Percentiles rank a stretch among this genome's conserved stretches.
Conservation (phyloP, 2,329 filamentous ascomycete genomes). For the Mycosphaerella sp. region DNA sequence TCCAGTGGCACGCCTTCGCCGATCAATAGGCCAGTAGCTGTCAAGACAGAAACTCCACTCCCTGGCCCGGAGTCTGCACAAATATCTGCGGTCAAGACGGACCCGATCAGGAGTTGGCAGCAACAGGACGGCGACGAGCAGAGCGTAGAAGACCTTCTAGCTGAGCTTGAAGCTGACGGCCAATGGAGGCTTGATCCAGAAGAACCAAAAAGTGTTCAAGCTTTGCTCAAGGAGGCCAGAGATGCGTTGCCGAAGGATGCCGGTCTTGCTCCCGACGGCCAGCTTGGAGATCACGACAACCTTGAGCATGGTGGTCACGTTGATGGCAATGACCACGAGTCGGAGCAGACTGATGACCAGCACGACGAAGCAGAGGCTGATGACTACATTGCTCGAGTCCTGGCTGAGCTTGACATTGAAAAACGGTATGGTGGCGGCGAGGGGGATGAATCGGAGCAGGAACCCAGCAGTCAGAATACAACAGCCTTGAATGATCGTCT, state of each 20-base stretch:
- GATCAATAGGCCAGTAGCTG: not conserved
- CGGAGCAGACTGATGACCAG: conserved; percentile 24
- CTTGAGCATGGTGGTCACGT: conserved; percentile 2
- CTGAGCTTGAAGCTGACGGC: conserved; percentile 36
- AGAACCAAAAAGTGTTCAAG: conserved; percentile 39
- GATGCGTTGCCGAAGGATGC: conserved; percentile 34
- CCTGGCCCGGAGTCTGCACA: not conserved
- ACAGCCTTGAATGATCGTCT: conserved; percentile 4
- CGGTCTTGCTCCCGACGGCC: conserved; percentile 12
- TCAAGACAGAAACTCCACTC: not conserved
- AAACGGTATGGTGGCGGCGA: conserved; percentile 34
- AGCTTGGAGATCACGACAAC: not conserved
- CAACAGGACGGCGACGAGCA: conserved; percentile 41
- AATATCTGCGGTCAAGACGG: conserved; percentile 19
- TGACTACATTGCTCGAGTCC: conserved; percentile 42
- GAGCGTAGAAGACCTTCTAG: conserved; percentile 43
- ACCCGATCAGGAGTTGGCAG: conserved; percentile 28
- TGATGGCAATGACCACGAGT: conserved; percentile 2
- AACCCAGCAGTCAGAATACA: not conserved
- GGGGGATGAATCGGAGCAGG: conserved; percentile 4
- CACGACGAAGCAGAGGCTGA: conserved; percentile 39
- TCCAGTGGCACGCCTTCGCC: not conserved
- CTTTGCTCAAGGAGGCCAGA: conserved; percentile 39
- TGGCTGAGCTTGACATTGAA: conserved; percentile 43
- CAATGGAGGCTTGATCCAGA: conserved; percentile 38